Base-by-base conservation (phyloP, 2,329 filamentous ascomycete genomes). In the Trichoderma citrinoviride region DNA sequence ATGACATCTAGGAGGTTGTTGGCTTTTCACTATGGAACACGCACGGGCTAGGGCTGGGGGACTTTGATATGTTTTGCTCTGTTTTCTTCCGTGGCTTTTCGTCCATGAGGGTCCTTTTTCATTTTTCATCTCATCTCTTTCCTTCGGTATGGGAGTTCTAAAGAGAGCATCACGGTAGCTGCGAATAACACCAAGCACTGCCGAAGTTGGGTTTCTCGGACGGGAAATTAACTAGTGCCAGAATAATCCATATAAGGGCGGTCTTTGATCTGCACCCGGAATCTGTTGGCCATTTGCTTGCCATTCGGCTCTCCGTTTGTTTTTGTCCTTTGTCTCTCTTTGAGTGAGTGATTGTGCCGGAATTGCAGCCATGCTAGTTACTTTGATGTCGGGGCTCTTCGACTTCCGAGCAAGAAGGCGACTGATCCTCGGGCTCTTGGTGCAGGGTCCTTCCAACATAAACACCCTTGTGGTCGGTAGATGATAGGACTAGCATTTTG, bases 1-100 rank as follows among this genome's bases (percentile, higher is more conserved):
- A 98, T 75, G 94, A 97, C 78, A 85, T 97, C 73, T 89, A 73
- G 66, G 55, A 50, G 49, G 40, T 21, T 33, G 25, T 37, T 47
- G 49, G 46, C 41, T 64, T 29, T 52, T 41, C 8, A 63, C 14
- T 23, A 52, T 33, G 58, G 52, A 44, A 66, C 33, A 37, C 44
- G 47, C 44, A 44, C 50, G 56, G 56, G 63, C 49, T 55, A 10
- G 23, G 52, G 53, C 44, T 37, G 5, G 4, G 27, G 43, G 63
- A 53, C 12, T 50, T 8, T 29, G 17, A 29, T 46, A 19, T 54
- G 61, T 56, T 58, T 64, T 58, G 19, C 49, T 65, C 40, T 65
- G 54, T 49, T 53, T 53, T 27, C 63, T 53, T 27, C 63, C 41
- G 55, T 61, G 47, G 23, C 37, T 49, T 40, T 29, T 52, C 14